Evolutionary conservation across 2,329 filamentous ascomycete species (phyloP).

Genomic region (Biscogniauxia marginata): DNA sequence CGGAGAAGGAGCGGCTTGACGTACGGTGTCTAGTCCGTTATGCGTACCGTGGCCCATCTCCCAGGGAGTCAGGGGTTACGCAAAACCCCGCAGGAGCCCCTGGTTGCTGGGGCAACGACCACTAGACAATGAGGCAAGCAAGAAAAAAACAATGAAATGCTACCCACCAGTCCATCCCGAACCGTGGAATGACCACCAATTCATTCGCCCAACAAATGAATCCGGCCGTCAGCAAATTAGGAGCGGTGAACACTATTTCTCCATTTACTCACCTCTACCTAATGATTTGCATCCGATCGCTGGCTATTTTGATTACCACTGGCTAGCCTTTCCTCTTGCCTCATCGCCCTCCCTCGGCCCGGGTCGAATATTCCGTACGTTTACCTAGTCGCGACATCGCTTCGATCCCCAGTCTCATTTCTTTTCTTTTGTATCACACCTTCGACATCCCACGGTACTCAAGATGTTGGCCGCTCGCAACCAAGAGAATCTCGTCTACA

Average conservation of each 20-base stretch:
- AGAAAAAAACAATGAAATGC: slow-evolving; percentile 19
- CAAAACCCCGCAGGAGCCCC: not conserved
- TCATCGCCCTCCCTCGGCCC: not conserved
- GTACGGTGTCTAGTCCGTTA: not conserved
- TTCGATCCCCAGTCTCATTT: too few species aligned
- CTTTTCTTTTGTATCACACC: not conserved
- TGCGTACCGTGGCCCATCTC: not conserved
- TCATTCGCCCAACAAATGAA: not conserved
- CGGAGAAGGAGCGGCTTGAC: not conserved
- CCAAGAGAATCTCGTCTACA: slow-evolving; percentile 83
- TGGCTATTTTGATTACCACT: not conserved
- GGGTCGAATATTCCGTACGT: not conserved
- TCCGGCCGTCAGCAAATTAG: not conserved
- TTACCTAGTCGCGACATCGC: too few species aligned
- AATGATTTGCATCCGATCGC: not conserved
- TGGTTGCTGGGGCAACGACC: slow-evolving; percentile 21
- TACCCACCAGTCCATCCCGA: not conserved
- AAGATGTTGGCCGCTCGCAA: slow-evolving; percentile 76
- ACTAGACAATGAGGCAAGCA: not conserved
- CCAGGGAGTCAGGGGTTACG: not conserved
- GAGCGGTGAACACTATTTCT: not conserved
- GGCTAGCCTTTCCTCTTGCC: not conserved
- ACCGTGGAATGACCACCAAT: not conserved
- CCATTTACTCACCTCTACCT: not conserved
- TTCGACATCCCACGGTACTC: not conserved